Evolutionary conservation across 2,329 filamentous ascomycete species (phyloP).

Genomic region (Curvularia spicifera): DNA sequence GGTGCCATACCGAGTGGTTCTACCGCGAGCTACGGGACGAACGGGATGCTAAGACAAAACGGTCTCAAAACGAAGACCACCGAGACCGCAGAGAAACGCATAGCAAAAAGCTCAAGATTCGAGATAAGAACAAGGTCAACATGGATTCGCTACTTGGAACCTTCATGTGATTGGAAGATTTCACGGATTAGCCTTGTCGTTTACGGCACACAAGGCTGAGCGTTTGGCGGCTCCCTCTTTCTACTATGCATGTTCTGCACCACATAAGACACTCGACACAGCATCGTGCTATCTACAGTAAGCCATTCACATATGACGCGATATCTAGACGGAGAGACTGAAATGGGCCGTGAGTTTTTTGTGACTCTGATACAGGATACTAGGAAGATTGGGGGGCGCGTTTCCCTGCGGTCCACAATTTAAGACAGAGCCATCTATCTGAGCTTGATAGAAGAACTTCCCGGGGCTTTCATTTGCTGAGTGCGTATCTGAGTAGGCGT

Average conservation of each 20-base stretch:
- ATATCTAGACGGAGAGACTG: neutral
- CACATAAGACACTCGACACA: neutral
- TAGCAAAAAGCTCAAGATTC: slow-evolving; percentile 33
- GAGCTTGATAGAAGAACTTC: neutral
- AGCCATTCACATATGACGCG: neutral
- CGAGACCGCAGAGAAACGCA: neutral
- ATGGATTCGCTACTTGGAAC: slow-evolving; percentile 31
- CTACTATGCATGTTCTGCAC: neutral
- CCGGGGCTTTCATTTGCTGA: neutral
- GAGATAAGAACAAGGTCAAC: slow-evolving; percentile 27
- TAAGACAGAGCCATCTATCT: too few species aligned
- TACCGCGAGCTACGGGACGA: slow-evolving; percentile 5
- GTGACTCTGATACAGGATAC: neutral
- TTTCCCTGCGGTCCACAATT: neutral
- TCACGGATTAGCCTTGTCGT: neutral
- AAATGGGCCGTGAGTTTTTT: neutral
- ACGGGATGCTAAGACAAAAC: neutral
- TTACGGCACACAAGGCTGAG: neutral
- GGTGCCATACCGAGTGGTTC: slow-evolving; percentile 15
- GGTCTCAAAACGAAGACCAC: neutral
- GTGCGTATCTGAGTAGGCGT: too few species aligned
- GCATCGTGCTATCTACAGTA: neutral
- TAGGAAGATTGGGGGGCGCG: neutral
- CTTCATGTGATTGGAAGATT: slow-evolving; percentile 19
- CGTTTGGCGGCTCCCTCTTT: neutral